Evolutionary conservation across 345 rosid genomes (phyloP).

Genomic region (Salix dunnii): DNA sequence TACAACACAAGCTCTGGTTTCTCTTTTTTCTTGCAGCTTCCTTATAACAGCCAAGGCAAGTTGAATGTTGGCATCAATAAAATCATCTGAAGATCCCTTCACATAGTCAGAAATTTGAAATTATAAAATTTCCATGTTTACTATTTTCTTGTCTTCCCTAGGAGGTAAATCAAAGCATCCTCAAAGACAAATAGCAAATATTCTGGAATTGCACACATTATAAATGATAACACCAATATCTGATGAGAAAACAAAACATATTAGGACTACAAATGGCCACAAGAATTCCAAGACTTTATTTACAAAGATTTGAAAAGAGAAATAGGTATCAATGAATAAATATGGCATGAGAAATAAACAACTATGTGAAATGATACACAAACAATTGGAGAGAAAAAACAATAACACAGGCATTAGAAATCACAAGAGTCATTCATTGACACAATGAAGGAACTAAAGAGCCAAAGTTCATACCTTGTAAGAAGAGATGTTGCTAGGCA

Average conservation of each 20-base stretch:
- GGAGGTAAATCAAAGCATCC: background rate
- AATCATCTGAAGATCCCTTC: conserved; percentile 97
- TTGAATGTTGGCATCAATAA: conserved; percentile 91
- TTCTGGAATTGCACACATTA: no score
- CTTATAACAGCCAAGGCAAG: conserved; percentile 67
- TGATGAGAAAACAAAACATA: background rate
- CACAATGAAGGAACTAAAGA: conserved; percentile 2
- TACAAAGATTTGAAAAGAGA: background rate
- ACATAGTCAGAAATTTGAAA: conserved; percentile 42
- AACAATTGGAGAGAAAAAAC: background rate
- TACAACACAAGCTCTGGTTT: conserved; percentile 83
- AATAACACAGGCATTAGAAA: background rate
- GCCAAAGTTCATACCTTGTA: conserved; percentile 59
- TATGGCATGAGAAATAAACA: background rate
- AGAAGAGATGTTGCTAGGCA: conserved; percentile 81
- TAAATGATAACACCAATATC: background rate
- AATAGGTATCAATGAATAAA: background rate
- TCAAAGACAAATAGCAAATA: background rate
- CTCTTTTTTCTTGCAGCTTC: conserved; percentile 68
- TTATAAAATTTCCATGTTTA: conserved; percentile 12
- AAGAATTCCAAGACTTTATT: background rate
- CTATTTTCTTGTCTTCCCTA: conserved; percentile 6
- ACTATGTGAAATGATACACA: background rate
- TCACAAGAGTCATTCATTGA: background rate
- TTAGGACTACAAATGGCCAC: background rate